A percentile compares a stretch with the other conserved stretches of the same genome.
Evolutionary conservation across 1,284 basidiomycete species (phyloP).

Genomic region (Prillingera fragicola): DNA sequence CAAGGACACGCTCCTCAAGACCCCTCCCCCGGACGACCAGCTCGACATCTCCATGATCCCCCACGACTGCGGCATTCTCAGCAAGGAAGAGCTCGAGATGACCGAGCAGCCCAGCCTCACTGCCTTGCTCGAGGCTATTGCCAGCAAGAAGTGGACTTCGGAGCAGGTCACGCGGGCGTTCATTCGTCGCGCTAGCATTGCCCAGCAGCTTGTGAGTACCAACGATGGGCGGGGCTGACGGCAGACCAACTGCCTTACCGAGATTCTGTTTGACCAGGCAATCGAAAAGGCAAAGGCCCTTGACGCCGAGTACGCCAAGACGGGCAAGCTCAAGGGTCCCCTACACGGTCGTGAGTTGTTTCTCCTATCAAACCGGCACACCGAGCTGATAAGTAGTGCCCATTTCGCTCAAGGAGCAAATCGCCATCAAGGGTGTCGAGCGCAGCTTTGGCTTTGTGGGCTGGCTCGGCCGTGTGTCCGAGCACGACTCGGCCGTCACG

Average conservation of each 20-base stretch:
- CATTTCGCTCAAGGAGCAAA: slow-evolving; percentile 55
- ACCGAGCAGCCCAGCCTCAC: background rate
- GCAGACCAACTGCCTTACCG: slow-evolving; percentile 62
- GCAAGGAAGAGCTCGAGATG: background rate
- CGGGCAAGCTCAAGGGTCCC: slow-evolving; percentile 53
- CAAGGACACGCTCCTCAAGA: background rate
- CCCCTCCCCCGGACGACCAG: background rate
- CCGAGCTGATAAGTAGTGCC: slow-evolving; percentile 53
- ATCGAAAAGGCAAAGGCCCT: slow-evolving; percentile 55
- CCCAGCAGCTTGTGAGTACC: background rate
- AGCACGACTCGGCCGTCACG: slow-evolving; percentile 16
- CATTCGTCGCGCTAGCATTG: background rate
- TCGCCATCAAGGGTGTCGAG: slow-evolving; percentile 43
- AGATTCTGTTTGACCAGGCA: slow-evolving; percentile 61
- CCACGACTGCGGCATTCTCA: background rate
- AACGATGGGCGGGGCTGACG: background rate
- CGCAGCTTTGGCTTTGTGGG: slow-evolving; percentile 13
- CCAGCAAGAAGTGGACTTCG: background rate
- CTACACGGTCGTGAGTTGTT: too few relatives aligned
- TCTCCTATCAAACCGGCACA: too few relatives aligned
- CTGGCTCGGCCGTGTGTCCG: slow-evolving; percentile 9
- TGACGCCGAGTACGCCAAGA: slow-evolving; percentile 54
- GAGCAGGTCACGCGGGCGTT: background rate
- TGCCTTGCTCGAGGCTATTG: background rate
- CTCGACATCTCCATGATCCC: background rate